These are phyloP conservation scores for Hygrophorus pudorinus DNA, from an alignment of 768 basidiomycete genomes.

Conservation along the genomic window DNA sequence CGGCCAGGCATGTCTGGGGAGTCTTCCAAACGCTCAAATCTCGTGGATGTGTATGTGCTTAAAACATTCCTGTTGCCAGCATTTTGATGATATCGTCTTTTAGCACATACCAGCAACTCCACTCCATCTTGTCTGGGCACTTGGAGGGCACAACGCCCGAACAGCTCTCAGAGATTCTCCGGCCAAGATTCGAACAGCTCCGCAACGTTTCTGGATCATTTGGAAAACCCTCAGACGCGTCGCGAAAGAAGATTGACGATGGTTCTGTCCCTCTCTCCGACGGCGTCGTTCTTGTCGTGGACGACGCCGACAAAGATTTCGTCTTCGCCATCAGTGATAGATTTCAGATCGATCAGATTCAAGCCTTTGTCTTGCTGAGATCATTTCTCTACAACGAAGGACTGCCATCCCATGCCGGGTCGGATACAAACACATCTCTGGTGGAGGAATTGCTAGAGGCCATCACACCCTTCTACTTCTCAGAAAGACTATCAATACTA, in stretches of 20 bases:
- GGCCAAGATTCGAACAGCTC: slow-evolving; percentile 47
- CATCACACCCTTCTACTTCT: slow-evolving; percentile 74
- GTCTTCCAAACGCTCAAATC: slow-evolving; percentile 52
- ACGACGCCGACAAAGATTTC: slow-evolving; percentile 61
- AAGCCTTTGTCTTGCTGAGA: slow-evolving; percentile 64
- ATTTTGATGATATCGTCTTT: slow-evolving; percentile 1
- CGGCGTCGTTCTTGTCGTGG: slow-evolving; percentile 50
- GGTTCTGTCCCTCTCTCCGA: slow-evolving; percentile 63
- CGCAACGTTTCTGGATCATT: slow-evolving; percentile 53
- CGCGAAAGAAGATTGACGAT: slow-evolving; percentile 54
- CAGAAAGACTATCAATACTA: slow-evolving; percentile 64
- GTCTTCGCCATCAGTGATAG: slow-evolving; percentile 60
- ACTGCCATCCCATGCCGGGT: slow-evolving; percentile 38
- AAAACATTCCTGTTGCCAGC: neutral
- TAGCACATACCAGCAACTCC: slow-evolving; percentile 60
- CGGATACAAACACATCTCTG: slow-evolving; percentile 31
- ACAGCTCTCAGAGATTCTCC: slow-evolving; percentile 49
- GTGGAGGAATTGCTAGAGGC: slow-evolving; percentile 54
- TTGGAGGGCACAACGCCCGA: slow-evolving; percentile 49
- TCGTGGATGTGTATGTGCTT: slow-evolving; percentile 56
- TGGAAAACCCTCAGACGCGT: slow-evolving; percentile 57
- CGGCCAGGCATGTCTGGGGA: slow-evolving; percentile 13
- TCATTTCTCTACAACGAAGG: slow-evolving; percentile 76
- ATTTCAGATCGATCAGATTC: slow-evolving; percentile 72
- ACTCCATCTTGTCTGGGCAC: slow-evolving; percentile 47